Percentiles rank a stretch among this genome's conserved stretches.
These are phyloP conservation scores for Cladosporium austrohemisphaericum DNA, from an alignment of 2,329 filamentous ascomycete species.

Conservation along the genomic window DNA sequence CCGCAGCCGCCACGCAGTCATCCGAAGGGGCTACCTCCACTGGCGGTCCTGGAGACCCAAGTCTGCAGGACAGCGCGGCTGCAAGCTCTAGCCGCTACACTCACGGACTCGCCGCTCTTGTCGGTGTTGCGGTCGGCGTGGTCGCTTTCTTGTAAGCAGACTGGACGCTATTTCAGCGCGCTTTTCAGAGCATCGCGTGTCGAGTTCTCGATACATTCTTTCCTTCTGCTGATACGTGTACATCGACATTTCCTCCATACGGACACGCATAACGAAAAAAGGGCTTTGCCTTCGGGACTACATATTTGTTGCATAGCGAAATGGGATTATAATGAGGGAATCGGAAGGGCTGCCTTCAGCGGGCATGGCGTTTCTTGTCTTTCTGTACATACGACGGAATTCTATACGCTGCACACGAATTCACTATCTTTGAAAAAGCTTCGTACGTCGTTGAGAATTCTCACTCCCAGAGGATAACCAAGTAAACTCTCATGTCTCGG, in stretches of 20 bases:
- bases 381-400: slow-evolving; percentile 5
- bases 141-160: slow-evolving; percentile 32
- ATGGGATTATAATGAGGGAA: neutral
- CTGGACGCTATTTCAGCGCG: too few species aligned
- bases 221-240: slow-evolving; percentile 9
- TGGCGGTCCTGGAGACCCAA: slow-evolving; percentile 25
- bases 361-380: neutral
- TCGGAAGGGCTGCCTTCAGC: neutral
- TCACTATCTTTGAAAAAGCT: neutral
- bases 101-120: slow-evolving; percentile 30
- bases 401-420: slow-evolving; percentile 7
- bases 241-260: slow-evolving; percentile 1
- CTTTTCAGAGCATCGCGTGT: too few species aligned
- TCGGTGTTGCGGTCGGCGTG: slow-evolving; percentile 34
- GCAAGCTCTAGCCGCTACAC: slow-evolving; percentile 24
- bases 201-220: too few species aligned
- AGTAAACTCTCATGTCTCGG: too few species aligned
- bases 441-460: too few species aligned
- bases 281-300: too few species aligned
- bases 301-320: slow-evolving; percentile 5
- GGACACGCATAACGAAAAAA: slow-evolving; percentile 7
- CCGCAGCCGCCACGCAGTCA: slow-evolving; percentile 18
- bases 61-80: slow-evolving; percentile 39
- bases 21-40: slow-evolving; percentile 16
- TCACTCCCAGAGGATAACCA: too few species aligned